Conservation (phyloP, 495 filamentous ascomycete species). For the Lophium mytilinum region DNA sequence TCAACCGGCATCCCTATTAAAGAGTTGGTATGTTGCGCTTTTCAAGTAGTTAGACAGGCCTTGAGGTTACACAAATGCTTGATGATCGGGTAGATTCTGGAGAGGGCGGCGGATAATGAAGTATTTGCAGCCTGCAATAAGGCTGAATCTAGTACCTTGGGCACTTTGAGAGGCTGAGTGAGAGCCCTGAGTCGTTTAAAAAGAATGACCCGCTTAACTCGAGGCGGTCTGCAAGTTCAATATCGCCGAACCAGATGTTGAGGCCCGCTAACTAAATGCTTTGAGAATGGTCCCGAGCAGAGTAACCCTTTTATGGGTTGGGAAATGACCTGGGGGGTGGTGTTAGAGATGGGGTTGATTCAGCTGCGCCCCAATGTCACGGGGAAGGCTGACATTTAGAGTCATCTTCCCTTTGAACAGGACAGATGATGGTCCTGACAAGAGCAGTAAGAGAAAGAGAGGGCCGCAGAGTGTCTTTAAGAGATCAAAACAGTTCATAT, state of each 20-base stretch:
- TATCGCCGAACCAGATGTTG: too few relatives aligned
- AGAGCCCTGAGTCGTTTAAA: background rate
- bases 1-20: constrained; percentile 13
- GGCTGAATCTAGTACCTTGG: background rate
- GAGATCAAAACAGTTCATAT: too few relatives aligned
- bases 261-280: too few relatives aligned
- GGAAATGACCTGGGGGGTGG: background rate
- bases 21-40: background rate
- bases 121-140: background rate
- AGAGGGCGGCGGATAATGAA: background rate
- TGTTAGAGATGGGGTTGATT: background rate
- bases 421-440: background rate
- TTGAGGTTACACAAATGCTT: too few relatives aligned
- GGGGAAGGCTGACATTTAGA: background rate
- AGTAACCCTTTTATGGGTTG: background rate
- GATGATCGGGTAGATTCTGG: background rate
- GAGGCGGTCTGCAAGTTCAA: too few relatives aligned
- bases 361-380: background rate
- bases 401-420: background rate
- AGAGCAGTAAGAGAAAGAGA: background rate
- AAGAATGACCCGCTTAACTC: too few relatives aligned
- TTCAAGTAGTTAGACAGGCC: too few relatives aligned
- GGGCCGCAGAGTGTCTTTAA: background rate
- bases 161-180: background rate
- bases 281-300: background rate